Base-by-base conservation (phyloP, 2,329 filamentous ascomycete genomes). In the Ceratocystis harringtonii region DNA sequence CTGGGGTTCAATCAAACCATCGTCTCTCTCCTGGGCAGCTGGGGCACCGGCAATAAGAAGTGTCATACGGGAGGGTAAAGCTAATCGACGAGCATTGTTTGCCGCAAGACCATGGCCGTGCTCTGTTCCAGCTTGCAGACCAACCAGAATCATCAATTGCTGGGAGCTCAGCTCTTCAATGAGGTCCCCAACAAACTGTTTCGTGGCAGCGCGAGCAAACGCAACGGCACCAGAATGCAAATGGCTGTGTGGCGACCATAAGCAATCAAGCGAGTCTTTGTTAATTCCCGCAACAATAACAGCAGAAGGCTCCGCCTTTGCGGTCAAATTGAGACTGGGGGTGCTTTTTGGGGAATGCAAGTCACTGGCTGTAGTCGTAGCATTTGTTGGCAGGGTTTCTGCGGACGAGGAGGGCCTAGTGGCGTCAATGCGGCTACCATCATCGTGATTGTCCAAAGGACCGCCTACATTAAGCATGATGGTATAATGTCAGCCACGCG, bases 181-280 rank as follows among this genome's bases (percentile, higher is more conserved):
- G 3, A 69, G 52, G n/a, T 65, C 61, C 1, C 57, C 25, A 8
- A 69, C 48, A 62, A 68, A 65, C 32, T 61, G 61, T 8, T 64
- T 57, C 2, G 66, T 66, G 17, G 44, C 68, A 6, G 48, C 60
- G 17, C 8, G 36, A 15, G 68, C 68, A 50, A 67, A 60, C 2
- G 45, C 28, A 10, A 64, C 68, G 3, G 67, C 65, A 17, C 60
- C 32, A 12, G 12, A 17, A 43, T 69, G 65, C 1, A 62, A 32
- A 22, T 66, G 52, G 28, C 57, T 64, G 25, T 66, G 68, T 15
- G 68, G 68, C 2, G 68, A 68, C 66, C 68, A 68, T 8, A 64
- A 45, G 32, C 66, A 68, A 41, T 66, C 62, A 41, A 68, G 30
- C 5, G 63, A 66, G 63, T 68, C 68, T 45, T 68, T 68, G 62